Base-by-base conservation (phyloP, 768 basidiomycete species). In the Lactifluus echinatus region DNA sequence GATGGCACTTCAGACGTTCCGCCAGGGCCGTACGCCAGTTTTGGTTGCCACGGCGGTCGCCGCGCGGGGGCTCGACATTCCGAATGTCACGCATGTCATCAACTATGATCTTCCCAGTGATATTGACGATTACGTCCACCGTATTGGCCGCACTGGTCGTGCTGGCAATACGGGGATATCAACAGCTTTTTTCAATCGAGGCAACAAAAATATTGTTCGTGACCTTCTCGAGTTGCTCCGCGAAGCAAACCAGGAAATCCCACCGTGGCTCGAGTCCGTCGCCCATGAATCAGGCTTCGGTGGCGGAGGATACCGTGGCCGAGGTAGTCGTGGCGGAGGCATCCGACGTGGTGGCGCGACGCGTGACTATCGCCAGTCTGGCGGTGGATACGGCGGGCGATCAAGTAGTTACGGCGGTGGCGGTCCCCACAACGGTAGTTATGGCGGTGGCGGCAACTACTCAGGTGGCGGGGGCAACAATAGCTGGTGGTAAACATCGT, bases 51-150 rank as follows among this genome's bases (percentile, higher is more conserved):
- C 96, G 14, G 96, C 96, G 50, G 96, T 99, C 55, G 96, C 96
- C 33, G 96, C 96, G 55, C 93, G 96, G 76, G 96, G 96, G 68
- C 83, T 99, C 64, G 96, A 99, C 73, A 98, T 99, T 66, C 96
- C 96, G 61, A 96, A 99, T 72, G 96, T 99, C 68, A 96, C 90
- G 15, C 96, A 98, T 70, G 96, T 99, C 67, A 79, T 98, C 76
- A 95, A 97, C 72, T 98, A 97, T 72, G 96, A 98, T 70, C 78
- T 99, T 5, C 96, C 96, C 12, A 88, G 88, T 59, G 96, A 98
- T 74, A 94, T 99, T 62, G 96, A 98, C 68, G 96, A 99, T 72
- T 99, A 98, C 73, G 94, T 98, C 45, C 94, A 98, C 70, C 93
- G 93, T 67, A 95, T 94, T 66, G 93, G 93, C 77, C 89, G 93